Conservation (phyloP, 2,329 filamentous ascomycete species). For the Claviceps spartinae region DNA sequence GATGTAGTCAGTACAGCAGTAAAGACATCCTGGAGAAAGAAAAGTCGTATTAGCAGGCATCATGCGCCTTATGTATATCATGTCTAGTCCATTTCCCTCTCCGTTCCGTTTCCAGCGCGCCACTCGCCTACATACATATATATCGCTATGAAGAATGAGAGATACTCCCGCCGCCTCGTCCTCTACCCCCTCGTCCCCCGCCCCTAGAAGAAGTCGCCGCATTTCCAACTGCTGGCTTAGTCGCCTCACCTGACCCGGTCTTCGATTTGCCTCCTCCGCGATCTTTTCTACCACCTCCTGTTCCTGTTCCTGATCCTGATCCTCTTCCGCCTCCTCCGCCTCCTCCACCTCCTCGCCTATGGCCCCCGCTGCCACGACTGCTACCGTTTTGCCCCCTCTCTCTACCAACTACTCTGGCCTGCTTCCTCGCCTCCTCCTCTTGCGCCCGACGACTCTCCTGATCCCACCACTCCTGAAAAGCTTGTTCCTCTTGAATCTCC, state of each 20-base stretch:
- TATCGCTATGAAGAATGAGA: too few relatives aligned
- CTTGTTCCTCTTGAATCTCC: constrained; percentile 94
- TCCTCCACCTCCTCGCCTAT: constrained; percentile 13
- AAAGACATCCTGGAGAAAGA: too few relatives aligned
- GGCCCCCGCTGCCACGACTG: constrained; percentile 13
- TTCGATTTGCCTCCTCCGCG: constrained; percentile 17
- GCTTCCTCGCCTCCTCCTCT: constrained; percentile 40
- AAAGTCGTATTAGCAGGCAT: too few relatives aligned
- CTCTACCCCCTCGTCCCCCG: not conserved
- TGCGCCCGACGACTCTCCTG: constrained; percentile 63
- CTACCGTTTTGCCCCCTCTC: constrained; percentile 14
- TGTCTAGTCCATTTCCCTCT: too few relatives aligned
- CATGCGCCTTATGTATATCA: too few relatives aligned
- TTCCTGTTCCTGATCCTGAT: constrained; percentile 11
- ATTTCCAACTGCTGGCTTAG: constrained; percentile 4
- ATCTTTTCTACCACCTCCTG: too few relatives aligned
- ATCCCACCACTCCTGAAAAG: constrained; percentile 95
- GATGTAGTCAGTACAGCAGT: too few relatives aligned
- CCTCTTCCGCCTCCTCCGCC: constrained; percentile 4
- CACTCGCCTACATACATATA: too few relatives aligned
- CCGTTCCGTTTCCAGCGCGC: too few relatives aligned
- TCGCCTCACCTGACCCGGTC: constrained; percentile 6
- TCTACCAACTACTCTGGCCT: constrained; percentile 23
- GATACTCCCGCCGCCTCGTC: constrained; percentile 4
- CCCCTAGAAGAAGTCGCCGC: not conserved